Base-by-base conservation (phyloP, 2,329 filamentous ascomycete species). In the Ciborinia camelliae region DNA sequence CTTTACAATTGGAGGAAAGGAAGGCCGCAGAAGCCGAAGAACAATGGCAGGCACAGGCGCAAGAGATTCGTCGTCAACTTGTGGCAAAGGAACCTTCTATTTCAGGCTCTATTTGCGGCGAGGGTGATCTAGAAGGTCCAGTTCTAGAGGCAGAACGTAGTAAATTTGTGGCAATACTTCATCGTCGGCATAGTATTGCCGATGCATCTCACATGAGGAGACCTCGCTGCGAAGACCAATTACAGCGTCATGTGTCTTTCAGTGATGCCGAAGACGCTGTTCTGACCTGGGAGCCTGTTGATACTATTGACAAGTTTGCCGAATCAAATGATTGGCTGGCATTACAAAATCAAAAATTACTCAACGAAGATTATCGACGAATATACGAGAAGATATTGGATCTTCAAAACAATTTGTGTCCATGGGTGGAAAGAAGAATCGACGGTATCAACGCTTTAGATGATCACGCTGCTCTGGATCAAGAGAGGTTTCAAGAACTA, bases 261-360 rank as follows among this genome's bases (percentile, higher is more conserved):
- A 87, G 88, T 65, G 82, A 88, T 52, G 90, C 88, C 1, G 89
- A 91, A 76, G 88, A 92, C 66, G 89, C 87, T n/a, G 78, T 93
- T 9, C 77, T 92, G 1, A 80, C 78, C 20, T 92, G 90, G 89
- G 79, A 84, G 6, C 81, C 84, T 55, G 76, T 88, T 32, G 75
- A 80, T 4, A 77, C 79, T 63, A 67, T 82, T 2, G 67, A 72
- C 4, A 75, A 77, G 37, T 75, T 71, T 14, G 73, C 71, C 14
- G 69, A 71, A 8, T 47, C 54, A 23, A 71, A 75, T 54, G 71
- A 75, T 2, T 74, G 70, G 66, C 68, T 70, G 32, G 73, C 72
- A 4, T 69, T 79, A 6, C 73, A 76, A 35, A 71, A 72, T 8
- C 75, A 80, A 35, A 71, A 73, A 26, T 69, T 78, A 20, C 71